A percentile compares a stretch with the other conserved stretches of the same genome.
Evolutionary conservation across 768 basidiomycete species (phyloP).

Genomic region (Panaeolus papilionaceus): DNA sequence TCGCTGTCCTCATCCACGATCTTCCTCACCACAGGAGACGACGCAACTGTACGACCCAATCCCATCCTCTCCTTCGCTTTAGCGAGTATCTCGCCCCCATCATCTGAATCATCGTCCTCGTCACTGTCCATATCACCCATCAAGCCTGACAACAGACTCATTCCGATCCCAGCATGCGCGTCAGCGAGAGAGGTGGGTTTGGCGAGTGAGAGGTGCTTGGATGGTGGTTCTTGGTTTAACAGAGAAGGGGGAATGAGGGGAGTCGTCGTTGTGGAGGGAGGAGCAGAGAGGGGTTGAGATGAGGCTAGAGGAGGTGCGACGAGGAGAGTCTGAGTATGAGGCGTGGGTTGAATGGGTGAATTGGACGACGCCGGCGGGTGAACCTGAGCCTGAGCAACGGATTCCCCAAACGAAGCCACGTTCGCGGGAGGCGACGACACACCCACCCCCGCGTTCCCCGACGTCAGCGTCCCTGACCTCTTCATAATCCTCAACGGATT

Average conservation of each 20-base stretch:
- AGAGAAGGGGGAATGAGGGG: background rate
- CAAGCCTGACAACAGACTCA: slow-evolving; percentile 65
- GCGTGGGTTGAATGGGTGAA: background rate
- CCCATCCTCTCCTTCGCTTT: slow-evolving; percentile 7
- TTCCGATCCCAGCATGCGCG: slow-evolving; percentile 72
- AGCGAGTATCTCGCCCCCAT: slow-evolving; percentile 27
- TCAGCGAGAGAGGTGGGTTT: slow-evolving; percentile 35
- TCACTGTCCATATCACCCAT: slow-evolving; percentile 38
- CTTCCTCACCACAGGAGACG: slow-evolving; percentile 10
- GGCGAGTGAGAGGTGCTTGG: background rate
- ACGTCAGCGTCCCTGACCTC: slow-evolving; percentile 29
- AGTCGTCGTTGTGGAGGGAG: background rate
- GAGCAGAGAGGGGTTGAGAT: background rate
- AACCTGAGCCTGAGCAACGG: background rate
- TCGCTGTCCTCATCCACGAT: slow-evolving; percentile 17
- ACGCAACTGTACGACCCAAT: too few species aligned
- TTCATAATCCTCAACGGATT: slow-evolving; percentile 36
- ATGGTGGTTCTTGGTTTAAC: background rate
- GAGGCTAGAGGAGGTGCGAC: background rate
- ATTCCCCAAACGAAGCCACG: background rate
- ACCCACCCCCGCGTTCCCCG: background rate
- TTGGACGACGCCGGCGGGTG: background rate
- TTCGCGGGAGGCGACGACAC: slow-evolving; percentile 13
- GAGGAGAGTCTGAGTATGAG: background rate
- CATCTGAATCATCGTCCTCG: slow-evolving; percentile 37